Evolutionary conservation across 2,329 filamentous ascomycete species (phyloP), one percentile per base, ranked within the genome.

Genomic region (Drechslerella dactyloides): DNA sequence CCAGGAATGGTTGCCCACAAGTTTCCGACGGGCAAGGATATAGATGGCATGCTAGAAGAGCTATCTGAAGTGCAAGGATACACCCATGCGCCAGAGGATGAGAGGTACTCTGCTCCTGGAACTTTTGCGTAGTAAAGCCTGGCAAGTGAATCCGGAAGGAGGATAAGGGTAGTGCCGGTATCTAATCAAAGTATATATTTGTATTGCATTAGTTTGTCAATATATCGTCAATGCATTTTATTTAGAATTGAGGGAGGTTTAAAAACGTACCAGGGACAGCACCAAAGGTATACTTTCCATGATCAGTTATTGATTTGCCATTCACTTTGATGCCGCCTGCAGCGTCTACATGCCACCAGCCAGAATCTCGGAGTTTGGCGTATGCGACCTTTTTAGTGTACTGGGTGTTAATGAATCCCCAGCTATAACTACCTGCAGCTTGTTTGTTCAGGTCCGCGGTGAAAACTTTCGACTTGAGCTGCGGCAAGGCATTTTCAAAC

Each of bases 401-500:
- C 75, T 83, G 83, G 65, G 79, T 78, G 21, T 70, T 75, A 78
- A 86, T 84, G 79, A 80, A 84, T 51, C 85, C 85, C 74, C 86
- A 87, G 75, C 84, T 82, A 79, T 85, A 86, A 52, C 79, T 80
- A 46, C 84, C 83, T 4, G 80, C 77, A 3, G 77, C 74, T 68
- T 80, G 80, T 54, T 82, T 80, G 77, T 84, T 84, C 63, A 86
- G 79, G 70, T 81, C 80, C 50, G 83, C 85, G 8, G 86, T 85
- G 78, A 88, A 88, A 44, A 89, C 78, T 10, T 83, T 84, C 74
- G 78, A 68, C 17, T 79, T 78, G 10, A 84, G 79, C 21, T 61
- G 79, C 17, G 79, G 74, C 78, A 85, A 84, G 75, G 89, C 81
- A 77, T 89, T 91, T 76, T 90, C 87, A 77, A 91, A 90, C 79